Evolutionary conservation across 306 rosid genomes (phyloP).

Genomic region (Argentina anserina): DNA sequence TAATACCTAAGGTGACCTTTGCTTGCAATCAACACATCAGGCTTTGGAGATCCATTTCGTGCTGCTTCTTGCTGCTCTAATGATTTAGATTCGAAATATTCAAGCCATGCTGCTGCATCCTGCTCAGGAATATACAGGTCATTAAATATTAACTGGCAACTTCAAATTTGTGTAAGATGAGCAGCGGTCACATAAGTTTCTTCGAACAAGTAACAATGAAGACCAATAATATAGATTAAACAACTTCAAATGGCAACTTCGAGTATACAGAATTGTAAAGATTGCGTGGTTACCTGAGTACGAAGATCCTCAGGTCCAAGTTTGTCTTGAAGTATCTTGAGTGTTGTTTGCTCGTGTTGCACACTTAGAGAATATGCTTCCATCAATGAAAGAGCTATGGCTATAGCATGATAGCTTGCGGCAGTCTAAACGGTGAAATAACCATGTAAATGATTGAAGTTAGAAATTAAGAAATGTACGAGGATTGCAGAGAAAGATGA

Average conservation of each 20-base stretch:
- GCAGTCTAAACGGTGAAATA: constrained; percentile 61
- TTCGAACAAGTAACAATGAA: background rate
- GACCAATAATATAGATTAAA: background rate
- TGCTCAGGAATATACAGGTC: constrained; percentile 31
- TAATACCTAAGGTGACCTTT: constrained; percentile 99
- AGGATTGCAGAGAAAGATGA: background rate
- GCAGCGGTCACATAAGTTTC: background rate
- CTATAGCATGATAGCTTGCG: constrained; percentile 97
- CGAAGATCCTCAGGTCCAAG: constrained; percentile 95
- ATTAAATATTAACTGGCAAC: constrained; percentile 10
- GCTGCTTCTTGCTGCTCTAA: constrained; percentile 97
- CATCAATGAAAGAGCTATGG: constrained; percentile 96
- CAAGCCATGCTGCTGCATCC: constrained; percentile 99
- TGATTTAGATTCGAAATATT: constrained; percentile 88
- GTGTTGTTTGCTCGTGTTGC: constrained; percentile 97
- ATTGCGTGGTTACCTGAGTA: constrained; percentile 60
- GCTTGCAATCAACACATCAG: constrained; percentile 86
- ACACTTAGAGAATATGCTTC: constrained; percentile 94
- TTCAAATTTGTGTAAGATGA: background rate
- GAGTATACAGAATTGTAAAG: background rate
- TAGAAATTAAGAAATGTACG: background rate
- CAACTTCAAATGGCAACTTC: too few relatives aligned
- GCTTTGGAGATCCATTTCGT: constrained; percentile 87
- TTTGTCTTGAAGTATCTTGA: constrained; percentile 79
- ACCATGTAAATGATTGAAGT: constrained; percentile 14